Conservation (phyloP, 75 land plant genomes). For the Pinus albicaulis region DNA sequence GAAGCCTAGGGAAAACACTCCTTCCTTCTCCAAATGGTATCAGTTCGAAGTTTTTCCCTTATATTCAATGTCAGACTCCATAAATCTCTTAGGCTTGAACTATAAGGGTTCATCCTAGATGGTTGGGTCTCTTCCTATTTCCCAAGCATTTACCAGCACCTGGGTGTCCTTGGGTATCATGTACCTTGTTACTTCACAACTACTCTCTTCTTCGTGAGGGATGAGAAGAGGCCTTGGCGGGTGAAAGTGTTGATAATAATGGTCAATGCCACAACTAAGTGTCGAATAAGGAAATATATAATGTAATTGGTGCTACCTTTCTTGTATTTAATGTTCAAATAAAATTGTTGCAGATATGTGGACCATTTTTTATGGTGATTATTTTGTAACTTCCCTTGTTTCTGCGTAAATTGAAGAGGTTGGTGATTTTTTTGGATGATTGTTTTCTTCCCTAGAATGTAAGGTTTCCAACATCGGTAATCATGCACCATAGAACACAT, state of each 20-base stretch:
- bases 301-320: too few species aligned
- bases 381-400: too few species aligned
- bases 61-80: conserved; percentile 21
- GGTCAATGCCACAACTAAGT: conserved; percentile 8
- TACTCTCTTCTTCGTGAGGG: conserved; percentile 17
- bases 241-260: conserved; percentile 31
- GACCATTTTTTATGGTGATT: too few species aligned
- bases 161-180: conserved; percentile 18
- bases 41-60: conserved; percentile 34
- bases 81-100: conserved; percentile 40
- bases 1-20: conserved; percentile 32
- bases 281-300: too few species aligned
- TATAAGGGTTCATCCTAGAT: conserved; percentile 17
- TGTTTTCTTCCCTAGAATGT: too few species aligned
- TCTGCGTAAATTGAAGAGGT: too few species aligned
- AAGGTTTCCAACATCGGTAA: conserved; percentile 5
- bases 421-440: too few species aligned
- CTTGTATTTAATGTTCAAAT: too few species aligned
- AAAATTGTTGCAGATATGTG: too few species aligned
- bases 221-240: conserved; percentile 27
- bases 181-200: conserved; percentile 13
- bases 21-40: conserved; percentile 41
- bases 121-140: conserved; percentile 21
- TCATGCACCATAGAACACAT: too few species aligned
- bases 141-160: conserved; percentile 31